Conservation (phyloP, 2,329 filamentous ascomycete species). For the Nemania abortiva region DNA sequence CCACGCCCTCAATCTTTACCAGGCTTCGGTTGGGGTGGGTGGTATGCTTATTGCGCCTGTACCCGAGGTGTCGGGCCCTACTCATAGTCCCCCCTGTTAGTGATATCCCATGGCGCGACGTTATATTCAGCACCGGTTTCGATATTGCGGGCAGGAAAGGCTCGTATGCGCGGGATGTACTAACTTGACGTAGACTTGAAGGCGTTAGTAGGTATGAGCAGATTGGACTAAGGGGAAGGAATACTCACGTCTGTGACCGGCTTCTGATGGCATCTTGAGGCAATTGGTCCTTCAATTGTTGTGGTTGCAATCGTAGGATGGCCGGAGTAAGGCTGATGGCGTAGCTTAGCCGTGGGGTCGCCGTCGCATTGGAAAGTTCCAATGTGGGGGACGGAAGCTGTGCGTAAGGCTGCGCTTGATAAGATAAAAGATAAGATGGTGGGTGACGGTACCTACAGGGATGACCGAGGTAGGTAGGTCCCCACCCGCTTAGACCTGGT, state of each 20-base stretch:
- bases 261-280: conserved; percentile 37
- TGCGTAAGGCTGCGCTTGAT: conserved; percentile 21
- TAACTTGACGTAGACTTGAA: conserved; percentile 39
- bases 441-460: background rate
- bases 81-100: conserved; percentile 26
- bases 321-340: conserved; percentile 10
- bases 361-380: conserved; percentile 21
- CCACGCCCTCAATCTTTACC: conserved; percentile 39
- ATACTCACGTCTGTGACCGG: conserved; percentile 37
- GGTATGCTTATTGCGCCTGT: conserved; percentile 35
- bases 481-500: background rate
- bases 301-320: conserved; percentile 1
- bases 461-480: background rate
- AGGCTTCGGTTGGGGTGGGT: conserved; percentile 36
- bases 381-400: conserved; percentile 28
- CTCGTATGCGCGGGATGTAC: conserved; percentile 23
- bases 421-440: conserved; percentile 25
- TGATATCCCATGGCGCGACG: background rate
- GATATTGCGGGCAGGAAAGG: background rate
- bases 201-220: conserved; percentile 9
- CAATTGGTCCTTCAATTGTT: conserved; percentile 10
- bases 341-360: conserved; percentile 23
- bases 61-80: conserved; percentile 39
- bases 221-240: background rate
- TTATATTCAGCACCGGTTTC: background rate